Evolutionary conservation across 805 yeast genomes (phyloP).

Genomic region (Isabelozyma rhagii): DNA sequence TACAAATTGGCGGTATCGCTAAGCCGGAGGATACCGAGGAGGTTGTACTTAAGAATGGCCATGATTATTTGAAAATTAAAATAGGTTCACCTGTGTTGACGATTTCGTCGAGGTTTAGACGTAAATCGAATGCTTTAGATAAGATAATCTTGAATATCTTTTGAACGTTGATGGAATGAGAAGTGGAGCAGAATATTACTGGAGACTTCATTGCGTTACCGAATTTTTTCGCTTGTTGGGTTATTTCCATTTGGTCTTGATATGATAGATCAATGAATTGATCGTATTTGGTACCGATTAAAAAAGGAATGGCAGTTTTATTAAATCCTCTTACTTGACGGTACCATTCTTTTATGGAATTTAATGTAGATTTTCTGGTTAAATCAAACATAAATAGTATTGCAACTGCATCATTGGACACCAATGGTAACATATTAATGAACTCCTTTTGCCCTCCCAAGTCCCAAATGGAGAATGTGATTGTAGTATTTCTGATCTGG

Average conservation of each 20-base stretch:
- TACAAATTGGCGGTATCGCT: background rate
- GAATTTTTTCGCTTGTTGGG: conserved; percentile 76
- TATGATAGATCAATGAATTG: conserved; percentile 73
- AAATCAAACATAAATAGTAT: conserved; percentile 84
- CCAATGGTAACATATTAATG: conserved; percentile 91
- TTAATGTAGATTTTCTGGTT: conserved; percentile 79
- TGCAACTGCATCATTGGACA: conserved; percentile 89
- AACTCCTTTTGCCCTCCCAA: conserved; percentile 94
- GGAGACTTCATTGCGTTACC: conserved; percentile 88
- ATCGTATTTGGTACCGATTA: conserved; percentile 94
- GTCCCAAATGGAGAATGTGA: conserved; percentile 92
- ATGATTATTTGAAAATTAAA: conserved; percentile 52
- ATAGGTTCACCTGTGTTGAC: conserved; percentile 89
- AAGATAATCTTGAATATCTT: conserved; percentile 89
- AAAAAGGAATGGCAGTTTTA: conserved; percentile 83
- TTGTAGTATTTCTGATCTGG: conserved; percentile 78
- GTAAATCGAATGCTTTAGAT: conserved; percentile 86
- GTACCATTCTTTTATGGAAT: conserved; percentile 93
- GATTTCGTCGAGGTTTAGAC: conserved; percentile 79
- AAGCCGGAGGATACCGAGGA: background rate
- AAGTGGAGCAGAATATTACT: conserved; percentile 84
- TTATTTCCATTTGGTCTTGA: conserved; percentile 80
- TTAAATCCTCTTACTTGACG: conserved; percentile 87
- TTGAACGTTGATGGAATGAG: conserved; percentile 89
- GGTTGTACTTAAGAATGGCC: too few species aligned